phyloP scores from a whole-genome alignment of 2,329 filamentous ascomycete species.

The Fusarium albosuccineum region DNA sequence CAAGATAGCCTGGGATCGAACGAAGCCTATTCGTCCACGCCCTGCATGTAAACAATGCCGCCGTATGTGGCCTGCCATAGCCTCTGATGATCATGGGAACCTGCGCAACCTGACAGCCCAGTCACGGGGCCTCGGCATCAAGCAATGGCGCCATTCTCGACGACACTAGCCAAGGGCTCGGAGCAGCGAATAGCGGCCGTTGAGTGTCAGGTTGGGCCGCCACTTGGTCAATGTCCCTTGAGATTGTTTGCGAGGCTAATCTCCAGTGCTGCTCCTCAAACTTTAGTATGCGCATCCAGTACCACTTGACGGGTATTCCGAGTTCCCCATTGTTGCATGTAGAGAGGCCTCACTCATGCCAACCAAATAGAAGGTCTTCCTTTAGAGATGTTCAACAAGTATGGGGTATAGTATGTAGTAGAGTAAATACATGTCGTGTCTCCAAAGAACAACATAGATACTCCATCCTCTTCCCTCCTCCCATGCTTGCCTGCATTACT shows the following conservation, averaged over 20 bases:
- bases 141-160: constrained; percentile 20
- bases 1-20: constrained; percentile 21
- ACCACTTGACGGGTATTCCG: background rate
- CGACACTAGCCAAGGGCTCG: constrained; percentile 6
- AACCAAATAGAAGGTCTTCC: constrained; percentile 1
- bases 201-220: constrained; percentile 22
- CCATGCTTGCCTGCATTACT: constrained; percentile 36
- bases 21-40: constrained; percentile 24
- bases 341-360: background rate
- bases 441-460: constrained; percentile 21
- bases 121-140: constrained; percentile 1
- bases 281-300: background rate
- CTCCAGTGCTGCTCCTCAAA: background rate
- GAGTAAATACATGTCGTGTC: constrained; percentile 32
- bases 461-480: constrained; percentile 14
- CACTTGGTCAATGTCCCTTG: constrained; percentile 7
- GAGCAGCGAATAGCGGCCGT: constrained; percentile 32
- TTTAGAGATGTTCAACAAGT: constrained; percentile 33
- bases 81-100: background rate
- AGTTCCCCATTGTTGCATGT: background rate
- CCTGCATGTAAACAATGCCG: constrained; percentile 10
- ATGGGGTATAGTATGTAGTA: constrained; percentile 40
- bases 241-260: constrained; percentile 4
- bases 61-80: background rate
- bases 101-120: background rate